Percentiles rank a stretch among this genome's conserved stretches.
Conservation (phyloP, 768 basidiomycete species). For the Trametes villosa region DNA sequence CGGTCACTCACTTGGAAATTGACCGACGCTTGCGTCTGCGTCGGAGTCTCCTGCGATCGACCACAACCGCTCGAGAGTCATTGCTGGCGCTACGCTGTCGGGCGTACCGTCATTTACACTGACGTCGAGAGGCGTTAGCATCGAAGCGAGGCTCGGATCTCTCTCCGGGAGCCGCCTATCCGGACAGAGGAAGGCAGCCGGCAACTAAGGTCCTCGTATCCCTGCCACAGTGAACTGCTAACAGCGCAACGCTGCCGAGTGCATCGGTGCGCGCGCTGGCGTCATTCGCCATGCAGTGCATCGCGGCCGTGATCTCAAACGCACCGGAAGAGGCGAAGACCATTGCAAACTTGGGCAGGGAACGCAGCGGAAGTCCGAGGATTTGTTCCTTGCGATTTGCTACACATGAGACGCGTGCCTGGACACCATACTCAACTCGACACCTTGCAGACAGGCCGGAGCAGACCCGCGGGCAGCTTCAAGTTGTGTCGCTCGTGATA, state of each 20-base stretch:
- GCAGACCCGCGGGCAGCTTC: neutral
- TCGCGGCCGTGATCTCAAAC: constrained; percentile 4
- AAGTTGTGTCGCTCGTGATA: neutral
- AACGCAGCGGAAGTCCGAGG: constrained; percentile 18
- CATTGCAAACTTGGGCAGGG: neutral
- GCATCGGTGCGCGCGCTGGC: constrained; percentile 1
- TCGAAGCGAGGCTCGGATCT: neutral
- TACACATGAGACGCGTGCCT: constrained; percentile 2
- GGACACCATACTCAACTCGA: constrained; percentile 2
- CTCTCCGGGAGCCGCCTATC: neutral
- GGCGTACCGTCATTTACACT: neutral
- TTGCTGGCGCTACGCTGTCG: neutral
- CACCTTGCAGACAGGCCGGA: constrained; percentile 5
- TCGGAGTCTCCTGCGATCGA: neutral
- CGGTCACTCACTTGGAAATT: neutral
- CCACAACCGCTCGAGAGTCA: neutral
- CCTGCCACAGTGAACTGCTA: no score
- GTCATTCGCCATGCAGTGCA: neutral
- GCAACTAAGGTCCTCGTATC: neutral
- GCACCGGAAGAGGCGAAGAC: neutral
- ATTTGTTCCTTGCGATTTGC: neutral
- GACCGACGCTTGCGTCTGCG: neutral
- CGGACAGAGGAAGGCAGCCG: neutral
- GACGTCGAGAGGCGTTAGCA: neutral
- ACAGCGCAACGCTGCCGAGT: neutral